Percentiles rank a stretch among this genome's conserved stretches.
Evolutionary conservation across 2,329 filamentous ascomycete species (phyloP).

Genomic region (Colletotrichum plurivorum): DNA sequence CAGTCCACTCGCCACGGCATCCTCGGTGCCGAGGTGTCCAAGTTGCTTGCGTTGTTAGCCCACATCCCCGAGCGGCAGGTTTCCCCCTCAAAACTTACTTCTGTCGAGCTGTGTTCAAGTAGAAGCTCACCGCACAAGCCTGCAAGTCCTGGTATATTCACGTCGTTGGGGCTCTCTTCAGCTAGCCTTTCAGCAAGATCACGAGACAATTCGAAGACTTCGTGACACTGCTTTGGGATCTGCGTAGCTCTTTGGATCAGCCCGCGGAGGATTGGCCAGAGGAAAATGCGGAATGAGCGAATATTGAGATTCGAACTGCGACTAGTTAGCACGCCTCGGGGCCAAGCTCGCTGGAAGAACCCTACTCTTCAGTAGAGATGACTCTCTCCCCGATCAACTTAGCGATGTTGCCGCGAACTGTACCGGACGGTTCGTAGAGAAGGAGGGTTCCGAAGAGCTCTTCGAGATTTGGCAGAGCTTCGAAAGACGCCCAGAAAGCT

Average conservation of each 20-base stretch:
- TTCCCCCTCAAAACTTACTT: constrained; percentile 48
- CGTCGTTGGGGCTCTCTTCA: constrained; percentile 31
- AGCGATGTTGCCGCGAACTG: constrained; percentile 54
- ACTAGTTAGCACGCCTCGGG: constrained; percentile 25
- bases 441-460: constrained; percentile 53
- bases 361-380: constrained; percentile 35
- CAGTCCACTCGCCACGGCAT: constrained; percentile 51
- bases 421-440: constrained; percentile 52
- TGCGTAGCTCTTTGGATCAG: constrained; percentile 53
- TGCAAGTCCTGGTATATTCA: constrained; percentile 43
- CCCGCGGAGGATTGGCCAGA: constrained; percentile 61
- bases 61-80: not conserved
- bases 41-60: constrained; percentile 44
- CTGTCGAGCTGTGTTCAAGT: constrained; percentile 56
- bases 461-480: constrained; percentile 45
- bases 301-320: constrained; percentile 48
- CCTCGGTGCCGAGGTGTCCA: constrained; percentile 47
- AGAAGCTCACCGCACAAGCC: constrained; percentile 51
- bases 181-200: constrained; percentile 56
- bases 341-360: constrained; percentile 35
- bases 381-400: constrained; percentile 51
- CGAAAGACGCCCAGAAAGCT: constrained; percentile 57
- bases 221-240: constrained; percentile 55
- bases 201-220: constrained; percentile 60
- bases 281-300: constrained; percentile 58